phyloP scores from a whole-genome alignment of 1,139 yeast species.

The Pneumocystis oryctolagi region DNA sequence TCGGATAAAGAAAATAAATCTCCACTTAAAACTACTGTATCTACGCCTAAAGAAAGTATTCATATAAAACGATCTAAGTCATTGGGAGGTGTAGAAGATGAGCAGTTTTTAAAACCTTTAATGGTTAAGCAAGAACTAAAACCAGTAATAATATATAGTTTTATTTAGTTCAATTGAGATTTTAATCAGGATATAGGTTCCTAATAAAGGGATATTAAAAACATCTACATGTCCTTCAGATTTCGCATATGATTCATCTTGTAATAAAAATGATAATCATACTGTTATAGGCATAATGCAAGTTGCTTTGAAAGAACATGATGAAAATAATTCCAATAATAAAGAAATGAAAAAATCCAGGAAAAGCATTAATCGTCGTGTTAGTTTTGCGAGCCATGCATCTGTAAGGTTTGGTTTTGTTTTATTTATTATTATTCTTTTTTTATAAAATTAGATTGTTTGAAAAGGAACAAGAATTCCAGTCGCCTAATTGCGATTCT shows the following conservation, averaged over 20 bases:
- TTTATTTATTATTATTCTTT: not conserved
- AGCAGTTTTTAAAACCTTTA: not conserved
- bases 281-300: slow-evolving; percentile 18
- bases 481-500: slow-evolving; percentile 2
- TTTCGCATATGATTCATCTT: not conserved
- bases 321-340: slow-evolving; percentile 1
- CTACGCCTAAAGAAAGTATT: not conserved
- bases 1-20: not conserved
- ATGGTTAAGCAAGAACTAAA: not conserved
- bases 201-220: slow-evolving; percentile 3
- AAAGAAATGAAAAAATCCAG: not conserved
- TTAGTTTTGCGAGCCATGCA: slow-evolving; percentile 17
- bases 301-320: slow-evolving; percentile 14
- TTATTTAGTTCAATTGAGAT: not conserved
- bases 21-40: not conserved
- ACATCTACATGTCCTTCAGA: not conserved
- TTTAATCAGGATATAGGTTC: not conserved
- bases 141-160: not conserved
- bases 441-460: not conserved
- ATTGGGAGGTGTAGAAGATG: not conserved
- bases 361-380: slow-evolving; percentile 15
- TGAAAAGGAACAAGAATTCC: slow-evolving; percentile 7
- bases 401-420: slow-evolving; percentile 12
- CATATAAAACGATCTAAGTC: not conserved
- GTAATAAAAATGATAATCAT: slow-evolving; percentile 8